These are phyloP conservation scores for Penicillium robsamsonii DNA, from an alignment of 495 filamentous ascomycete genomes.

Conservation along the genomic window DNA sequence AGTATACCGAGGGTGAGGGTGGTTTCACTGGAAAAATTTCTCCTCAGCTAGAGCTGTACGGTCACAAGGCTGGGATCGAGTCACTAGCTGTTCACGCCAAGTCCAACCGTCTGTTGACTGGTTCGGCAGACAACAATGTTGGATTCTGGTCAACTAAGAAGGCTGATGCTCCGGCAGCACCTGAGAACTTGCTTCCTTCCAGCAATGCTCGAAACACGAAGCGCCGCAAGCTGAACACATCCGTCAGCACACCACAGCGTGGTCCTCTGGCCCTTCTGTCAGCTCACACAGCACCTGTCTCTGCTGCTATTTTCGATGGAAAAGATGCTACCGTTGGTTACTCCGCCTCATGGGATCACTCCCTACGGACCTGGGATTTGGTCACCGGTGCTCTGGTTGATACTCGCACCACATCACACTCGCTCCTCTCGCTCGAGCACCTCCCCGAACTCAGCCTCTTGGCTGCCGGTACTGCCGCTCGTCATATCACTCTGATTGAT, in stretches of 20 bases:
- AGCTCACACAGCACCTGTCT: conserved; percentile 69
- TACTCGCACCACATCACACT: conserved; percentile 76
- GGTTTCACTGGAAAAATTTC: conserved; percentile 60
- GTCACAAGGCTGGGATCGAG: conserved; percentile 74
- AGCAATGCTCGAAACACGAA: conserved; percentile 60
- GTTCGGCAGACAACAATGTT: conserved; percentile 73
- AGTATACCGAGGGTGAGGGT: conserved; percentile 67
- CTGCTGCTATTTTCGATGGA: conserved; percentile 76
- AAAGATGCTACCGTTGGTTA: conserved; percentile 85
- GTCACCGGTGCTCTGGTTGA: conserved; percentile 70
- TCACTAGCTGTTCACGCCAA: conserved; percentile 72
- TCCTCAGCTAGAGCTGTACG: conserved; percentile 80
- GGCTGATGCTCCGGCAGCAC: conserved; percentile 66
- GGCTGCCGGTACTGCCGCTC: conserved; percentile 80
- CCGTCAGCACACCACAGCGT: conserved; percentile 64
- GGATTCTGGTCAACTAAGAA: conserved; percentile 83
- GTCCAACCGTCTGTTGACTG: conserved; percentile 76
- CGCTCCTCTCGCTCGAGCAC: conserved; percentile 71
- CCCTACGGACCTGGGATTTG: conserved; percentile 86
- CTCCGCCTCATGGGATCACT: conserved; percentile 84
- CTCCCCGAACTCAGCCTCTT: conserved; percentile 67
- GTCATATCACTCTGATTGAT: conserved; percentile 86
- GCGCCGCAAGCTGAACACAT: conserved; percentile 69
- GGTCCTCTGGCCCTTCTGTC: conserved; percentile 74
- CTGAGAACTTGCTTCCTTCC: conserved; percentile 61